phyloP scores from a whole-genome alignment of 192 early-diverging fungal species.

The Coemansia sp. region DNA sequence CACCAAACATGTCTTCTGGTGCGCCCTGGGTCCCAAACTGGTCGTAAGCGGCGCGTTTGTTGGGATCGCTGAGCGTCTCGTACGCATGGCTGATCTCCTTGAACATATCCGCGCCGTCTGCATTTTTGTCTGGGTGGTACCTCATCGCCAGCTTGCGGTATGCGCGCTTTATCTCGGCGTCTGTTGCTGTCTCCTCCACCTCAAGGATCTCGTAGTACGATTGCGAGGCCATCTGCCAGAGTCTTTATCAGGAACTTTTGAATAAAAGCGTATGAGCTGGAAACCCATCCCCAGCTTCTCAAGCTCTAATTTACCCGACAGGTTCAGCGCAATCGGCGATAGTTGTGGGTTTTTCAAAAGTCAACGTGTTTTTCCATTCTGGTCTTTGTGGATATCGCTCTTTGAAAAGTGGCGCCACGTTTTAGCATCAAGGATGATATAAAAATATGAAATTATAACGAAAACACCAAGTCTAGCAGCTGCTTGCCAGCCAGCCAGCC shows the following conservation, averaged over 20 bases:
- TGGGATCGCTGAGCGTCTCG: constrained; percentile 69
- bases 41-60: constrained; percentile 70
- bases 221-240: constrained; percentile 26
- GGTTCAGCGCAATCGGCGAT: not conserved
- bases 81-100: constrained; percentile 85
- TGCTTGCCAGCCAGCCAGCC: not conserved
- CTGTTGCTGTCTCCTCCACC: constrained; percentile 43
- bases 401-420: constrained; percentile 9
- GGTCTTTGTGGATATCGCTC: not conserved
- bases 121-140: constrained; percentile 67
- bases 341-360: not conserved
- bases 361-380: not conserved
- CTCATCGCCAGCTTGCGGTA: constrained; percentile 62
- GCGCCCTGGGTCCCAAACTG: constrained; percentile 58
- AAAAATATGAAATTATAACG: not conserved
- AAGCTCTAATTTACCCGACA: constrained; percentile 1
- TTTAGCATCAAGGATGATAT: not conserved
- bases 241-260: not conserved
- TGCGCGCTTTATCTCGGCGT: constrained; percentile 52
- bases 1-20: constrained; percentile 39
- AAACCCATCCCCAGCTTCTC: no score
- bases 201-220: constrained; percentile 53
- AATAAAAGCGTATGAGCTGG: no score
- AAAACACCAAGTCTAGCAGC: constrained; percentile 3
- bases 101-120: constrained; percentile 72